Evolutionary conservation across 305 asterid genomes (phyloP).

Genomic region (Petunia hybrid): DNA sequence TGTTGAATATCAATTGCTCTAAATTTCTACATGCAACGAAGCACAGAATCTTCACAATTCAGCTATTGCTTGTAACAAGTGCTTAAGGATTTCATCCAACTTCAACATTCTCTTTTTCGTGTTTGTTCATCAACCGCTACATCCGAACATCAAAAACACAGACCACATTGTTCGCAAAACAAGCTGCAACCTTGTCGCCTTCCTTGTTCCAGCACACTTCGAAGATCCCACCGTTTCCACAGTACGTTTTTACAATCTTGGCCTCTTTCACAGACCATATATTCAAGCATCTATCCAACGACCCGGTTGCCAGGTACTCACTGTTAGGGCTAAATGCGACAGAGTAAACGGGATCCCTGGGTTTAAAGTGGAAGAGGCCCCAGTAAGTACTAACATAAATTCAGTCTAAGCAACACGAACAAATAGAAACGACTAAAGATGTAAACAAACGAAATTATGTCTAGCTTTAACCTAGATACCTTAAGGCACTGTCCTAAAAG

Average conservation of each 20-base stretch:
- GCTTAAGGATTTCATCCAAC: neutral
- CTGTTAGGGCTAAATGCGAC: constrained; percentile 95
- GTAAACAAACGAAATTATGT: constrained; percentile 10
- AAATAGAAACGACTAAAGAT: neutral
- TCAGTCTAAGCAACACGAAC: neutral
- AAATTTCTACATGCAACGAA: constrained; percentile 4
- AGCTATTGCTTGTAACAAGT: neutral
- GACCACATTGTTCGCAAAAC: constrained; percentile 87
- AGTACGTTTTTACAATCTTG: constrained; percentile 76
- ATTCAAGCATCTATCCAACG: constrained; percentile 87
- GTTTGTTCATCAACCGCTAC: constrained; percentile 48
- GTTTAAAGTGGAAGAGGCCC: constrained; percentile 27
- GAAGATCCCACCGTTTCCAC: constrained; percentile 85
- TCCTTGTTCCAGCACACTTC: constrained; percentile 99
- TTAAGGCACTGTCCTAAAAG: neutral
- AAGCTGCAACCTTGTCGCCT: constrained; percentile 89
- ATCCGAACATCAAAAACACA: constrained; percentile 87
- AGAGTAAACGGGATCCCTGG: constrained; percentile 92
- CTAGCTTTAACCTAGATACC: neutral
- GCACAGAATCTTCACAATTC: neutral
- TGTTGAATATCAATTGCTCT: constrained; percentile 20
- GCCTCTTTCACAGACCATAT: constrained; percentile 98
- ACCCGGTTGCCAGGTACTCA: constrained; percentile 92
- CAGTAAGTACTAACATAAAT: neutral
- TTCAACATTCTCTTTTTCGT: neutral